Evolutionary conservation across 2,329 filamentous ascomycete species (phyloP), one percentile per base, ranked within the genome.

Genomic region (Scolecobasidium constrictum): DNA sequence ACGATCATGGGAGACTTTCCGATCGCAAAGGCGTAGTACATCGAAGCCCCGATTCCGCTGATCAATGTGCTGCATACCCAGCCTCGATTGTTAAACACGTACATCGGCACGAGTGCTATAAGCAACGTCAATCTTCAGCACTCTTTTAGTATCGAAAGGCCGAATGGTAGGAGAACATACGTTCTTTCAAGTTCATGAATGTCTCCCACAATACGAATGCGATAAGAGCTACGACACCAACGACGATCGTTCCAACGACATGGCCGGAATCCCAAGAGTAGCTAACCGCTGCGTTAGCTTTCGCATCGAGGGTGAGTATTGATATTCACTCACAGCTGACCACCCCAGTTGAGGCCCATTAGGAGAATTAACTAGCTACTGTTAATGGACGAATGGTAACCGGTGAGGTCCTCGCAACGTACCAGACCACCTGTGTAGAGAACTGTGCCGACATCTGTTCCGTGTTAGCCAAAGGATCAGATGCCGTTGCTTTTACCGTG

Each of bases 281-380:
- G 4, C 53, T 50, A 3, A 49, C 53, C 26, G 26, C 26, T 31
- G n/a, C 9, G n/a, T n/a, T n/a, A 9, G n/a, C n/a, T 31, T 7
- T 31, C n/a, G 26, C 26, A 31, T 7, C n/a, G 26, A n/a, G n/a
- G n/a, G n/a, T n/a, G n/a, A n/a, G n/a, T n/a, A n/a, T n/a, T n/a
- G n/a, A n/a, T n/a, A 31, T 9, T n/a, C 9, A 31, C 26, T 31
- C 26, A 31, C 26, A 31, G n/a, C n/a, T 49, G 53, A 12, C 66
- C 66, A 37, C 67, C 64, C 57, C 58, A 62, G 36, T 61, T 64
- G 4, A 70, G 56, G 16, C 67, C 67, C 36, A 71, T 49, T 33
- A 69, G 54, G 46, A 68, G 60, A 11, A 67, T 51, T 3, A 51
- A 31, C 26, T 31, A 31, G 26, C n/a, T n/a, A 31, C 9, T 7